Evolutionary conservation across 306 rosid species (phyloP).

Genomic region (Prunus campanulata): DNA sequence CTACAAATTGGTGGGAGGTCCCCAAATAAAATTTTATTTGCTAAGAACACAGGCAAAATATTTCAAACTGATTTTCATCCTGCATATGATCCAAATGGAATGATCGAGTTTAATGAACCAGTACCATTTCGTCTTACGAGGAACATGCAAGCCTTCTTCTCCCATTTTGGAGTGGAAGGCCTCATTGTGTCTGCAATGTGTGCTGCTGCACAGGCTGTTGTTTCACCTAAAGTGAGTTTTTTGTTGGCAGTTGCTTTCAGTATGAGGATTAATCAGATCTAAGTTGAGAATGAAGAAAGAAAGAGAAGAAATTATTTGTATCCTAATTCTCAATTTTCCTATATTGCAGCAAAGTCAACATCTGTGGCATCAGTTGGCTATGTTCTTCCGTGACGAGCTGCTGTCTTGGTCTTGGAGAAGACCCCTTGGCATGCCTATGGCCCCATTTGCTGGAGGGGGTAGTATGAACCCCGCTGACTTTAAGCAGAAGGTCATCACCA

Average conservation of each 20-base stretch:
- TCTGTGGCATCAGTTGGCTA: conserved; percentile 96
- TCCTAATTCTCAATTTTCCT: conserved; percentile 15
- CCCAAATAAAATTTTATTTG: conserved; percentile 93
- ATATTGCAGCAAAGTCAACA: conserved; percentile 93
- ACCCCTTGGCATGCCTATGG: conserved; percentile 90
- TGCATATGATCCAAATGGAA: conserved; percentile 88
- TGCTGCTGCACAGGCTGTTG: conserved; percentile 95
- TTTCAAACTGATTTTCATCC: conserved; percentile 99
- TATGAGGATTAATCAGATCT: not conserved
- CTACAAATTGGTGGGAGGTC: conserved; percentile 98
- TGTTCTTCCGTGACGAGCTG: conserved; percentile 99
- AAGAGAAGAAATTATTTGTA: not conserved
- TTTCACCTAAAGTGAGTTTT: conserved; percentile 77
- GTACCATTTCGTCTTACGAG: conserved; percentile 98
- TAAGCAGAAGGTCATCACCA: conserved; percentile 80
- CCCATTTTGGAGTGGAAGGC: conserved; percentile 94
- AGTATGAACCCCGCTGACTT: conserved; percentile 77
- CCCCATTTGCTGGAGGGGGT: conserved; percentile 74
- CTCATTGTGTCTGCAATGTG: conserved; percentile 99
- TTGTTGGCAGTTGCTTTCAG: not conserved
- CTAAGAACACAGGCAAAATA: conserved; percentile 96
- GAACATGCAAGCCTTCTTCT: conserved; percentile 95
- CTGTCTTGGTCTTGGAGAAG: conserved; percentile 99
- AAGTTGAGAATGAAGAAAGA: not conserved
- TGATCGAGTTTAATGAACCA: conserved; percentile 91